Percentiles rank a stretch among this genome's conserved stretches.
Evolutionary conservation across 2,329 filamentous ascomycete genomes (phyloP).

Genomic region (Shiraia bambusicola): DNA sequence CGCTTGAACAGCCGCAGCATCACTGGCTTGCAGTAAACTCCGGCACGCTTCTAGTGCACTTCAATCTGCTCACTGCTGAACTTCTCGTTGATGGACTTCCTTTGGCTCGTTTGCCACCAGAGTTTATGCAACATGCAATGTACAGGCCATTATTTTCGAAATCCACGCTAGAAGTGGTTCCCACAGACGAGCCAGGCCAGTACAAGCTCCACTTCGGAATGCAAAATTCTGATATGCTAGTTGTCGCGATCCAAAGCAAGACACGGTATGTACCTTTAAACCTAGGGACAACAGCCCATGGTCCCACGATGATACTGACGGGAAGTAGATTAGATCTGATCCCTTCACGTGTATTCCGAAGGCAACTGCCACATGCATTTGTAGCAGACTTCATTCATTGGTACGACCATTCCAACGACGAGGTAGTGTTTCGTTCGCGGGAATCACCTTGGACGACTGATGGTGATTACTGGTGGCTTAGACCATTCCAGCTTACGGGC

Average conservation of each 20-base stretch:
- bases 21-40: conserved; percentile 30
- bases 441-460: conserved; percentile 8
- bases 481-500: too few relatives aligned
- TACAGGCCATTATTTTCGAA: conserved; percentile 50
- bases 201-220: conserved; percentile 41
- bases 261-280: too few relatives aligned
- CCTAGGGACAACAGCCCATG: too few relatives aligned
- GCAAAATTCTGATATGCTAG: conserved; percentile 18
- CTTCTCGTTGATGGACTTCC: conserved; percentile 56
- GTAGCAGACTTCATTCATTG: conserved; percentile 25
- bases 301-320: too few relatives aligned
- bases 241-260: conserved; percentile 10
- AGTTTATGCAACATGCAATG: conserved; percentile 46
- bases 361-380: conserved; percentile 34
- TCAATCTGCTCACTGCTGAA: conserved; percentile 54
- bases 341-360: conserved; percentile 28
- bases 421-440: conserved; percentile 9
- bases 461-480: too few relatives aligned
- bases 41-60: conserved; percentile 31
- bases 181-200: conserved; percentile 43
- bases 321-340: too few relatives aligned
- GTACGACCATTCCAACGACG: conserved; percentile 15
- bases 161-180: conserved; percentile 48
- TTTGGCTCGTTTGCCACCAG: conserved; percentile 48
- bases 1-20: neutral